Conservation (phyloP, 768 basidiomycete species). For the Collybia sordida region DNA sequence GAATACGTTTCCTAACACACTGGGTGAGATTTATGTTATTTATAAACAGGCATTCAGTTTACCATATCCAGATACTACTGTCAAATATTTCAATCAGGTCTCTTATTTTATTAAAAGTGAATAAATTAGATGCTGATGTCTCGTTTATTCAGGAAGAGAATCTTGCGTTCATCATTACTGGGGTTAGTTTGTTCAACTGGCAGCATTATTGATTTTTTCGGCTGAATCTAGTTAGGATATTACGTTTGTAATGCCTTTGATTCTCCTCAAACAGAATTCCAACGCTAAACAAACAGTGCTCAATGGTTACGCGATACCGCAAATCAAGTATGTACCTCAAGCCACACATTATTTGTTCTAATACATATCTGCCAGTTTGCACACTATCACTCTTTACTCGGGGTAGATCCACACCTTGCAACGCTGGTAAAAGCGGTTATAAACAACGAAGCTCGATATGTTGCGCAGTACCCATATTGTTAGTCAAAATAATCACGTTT, state of each 20-base stretch:
- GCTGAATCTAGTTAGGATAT: conserved; percentile 51
- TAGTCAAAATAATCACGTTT: conserved; percentile 18
- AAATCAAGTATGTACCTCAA: conserved; percentile 53
- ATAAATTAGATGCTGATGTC: background rate
- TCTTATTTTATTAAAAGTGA: background rate
- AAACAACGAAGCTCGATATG: conserved; percentile 76
- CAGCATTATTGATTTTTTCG: conserved; percentile 1
- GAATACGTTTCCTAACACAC: conserved; percentile 81
- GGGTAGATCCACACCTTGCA: conserved; percentile 56
- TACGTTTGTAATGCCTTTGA: conserved; percentile 45
- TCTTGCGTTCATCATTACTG: conserved; percentile 79
- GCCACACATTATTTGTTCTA: conserved; percentile 3
- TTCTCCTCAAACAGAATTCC: background rate
- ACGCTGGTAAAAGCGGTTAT: conserved; percentile 78
- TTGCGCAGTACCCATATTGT: conserved; percentile 76
- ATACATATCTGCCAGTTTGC: conserved; percentile 51
- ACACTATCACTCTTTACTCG: conserved; percentile 61
- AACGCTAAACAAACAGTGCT: conserved; percentile 43
- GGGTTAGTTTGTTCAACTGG: conserved; percentile 39
- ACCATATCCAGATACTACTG: conserved; percentile 61
- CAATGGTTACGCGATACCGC: conserved; percentile 85
- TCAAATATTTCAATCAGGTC: conserved; percentile 71
- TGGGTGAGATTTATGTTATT: conserved; percentile 43
- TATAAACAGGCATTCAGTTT: background rate
- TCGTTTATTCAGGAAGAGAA: conserved; percentile 50